Conservation (phyloP, 352 stramenopile genomes). For the Phytophthora sansomeana region DNA sequence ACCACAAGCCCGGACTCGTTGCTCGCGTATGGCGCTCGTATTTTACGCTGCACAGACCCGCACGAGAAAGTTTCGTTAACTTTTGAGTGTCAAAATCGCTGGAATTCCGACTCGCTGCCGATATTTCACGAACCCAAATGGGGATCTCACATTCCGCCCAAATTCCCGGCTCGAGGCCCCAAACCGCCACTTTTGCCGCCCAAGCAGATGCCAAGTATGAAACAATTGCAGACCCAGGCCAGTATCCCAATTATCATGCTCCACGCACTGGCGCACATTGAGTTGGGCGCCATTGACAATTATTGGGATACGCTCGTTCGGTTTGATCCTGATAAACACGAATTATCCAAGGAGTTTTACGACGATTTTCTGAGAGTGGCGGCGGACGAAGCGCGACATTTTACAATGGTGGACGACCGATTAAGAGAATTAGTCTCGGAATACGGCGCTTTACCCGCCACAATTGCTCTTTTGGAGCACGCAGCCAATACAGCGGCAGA, state of each 20-base stretch:
- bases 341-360: slow-evolving; percentile 71
- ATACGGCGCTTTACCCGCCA: slow-evolving; percentile 77
- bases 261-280: slow-evolving; percentile 86
- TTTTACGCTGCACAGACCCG: slow-evolving; percentile 57
- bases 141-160: slow-evolving; percentile 52
- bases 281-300: slow-evolving; percentile 88
- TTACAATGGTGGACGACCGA: slow-evolving; percentile 75
- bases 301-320: slow-evolving; percentile 90
- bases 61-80: slow-evolving; percentile 74
- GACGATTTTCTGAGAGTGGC: slow-evolving; percentile 78
- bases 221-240: slow-evolving; percentile 61
- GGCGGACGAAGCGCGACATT: slow-evolving; percentile 83
- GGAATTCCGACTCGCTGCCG: slow-evolving; percentile 48
- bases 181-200: slow-evolving; percentile 63
- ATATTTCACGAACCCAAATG: slow-evolving; percentile 35
- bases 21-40: slow-evolving; percentile 66
- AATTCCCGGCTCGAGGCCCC: slow-evolving; percentile 53
- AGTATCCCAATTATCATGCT: slow-evolving; percentile 79
- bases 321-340: slow-evolving; percentile 64
- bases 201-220: slow-evolving; percentile 78
- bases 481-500: slow-evolving; percentile 72
- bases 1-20: slow-evolving; percentile 45
- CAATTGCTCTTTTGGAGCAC: slow-evolving; percentile 72
- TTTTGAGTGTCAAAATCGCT: slow-evolving; percentile 58
- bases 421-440: slow-evolving; percentile 65